Evolutionary conservation across 2,329 filamentous ascomycete genomes (phyloP).

Genomic region (Sporothrix sp.): DNA sequence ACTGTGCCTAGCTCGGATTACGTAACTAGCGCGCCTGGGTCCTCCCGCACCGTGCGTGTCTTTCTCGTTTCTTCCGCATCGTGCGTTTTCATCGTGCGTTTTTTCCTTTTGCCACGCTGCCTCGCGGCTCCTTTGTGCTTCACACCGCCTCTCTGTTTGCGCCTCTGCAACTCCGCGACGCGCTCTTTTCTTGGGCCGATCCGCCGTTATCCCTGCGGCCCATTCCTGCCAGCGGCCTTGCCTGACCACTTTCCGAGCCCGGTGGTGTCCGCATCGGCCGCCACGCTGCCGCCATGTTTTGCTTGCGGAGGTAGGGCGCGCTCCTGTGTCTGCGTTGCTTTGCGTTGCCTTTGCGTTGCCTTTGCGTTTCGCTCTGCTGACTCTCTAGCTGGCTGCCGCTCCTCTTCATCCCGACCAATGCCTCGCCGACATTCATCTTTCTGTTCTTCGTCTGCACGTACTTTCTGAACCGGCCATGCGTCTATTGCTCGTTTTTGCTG

Average conservation of each 20-base stretch:
- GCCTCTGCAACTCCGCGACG: no score
- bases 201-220: no score
- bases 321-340: neutral
- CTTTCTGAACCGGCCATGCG: slow-evolving; percentile 90
- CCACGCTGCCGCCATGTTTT: slow-evolving; percentile 44
- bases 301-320: slow-evolving; percentile 48
- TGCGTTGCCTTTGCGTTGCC: neutral
- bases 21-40: neutral
- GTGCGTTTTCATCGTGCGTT: no score
- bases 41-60: neutral
- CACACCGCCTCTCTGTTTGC: no score
- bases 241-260: no score
- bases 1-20: slow-evolving; percentile 2
- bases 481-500: slow-evolving; percentile 95
- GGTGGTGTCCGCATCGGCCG: no score
- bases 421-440: slow-evolving; percentile 75
- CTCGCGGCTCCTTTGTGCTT: no score
- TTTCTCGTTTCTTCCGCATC: no score
- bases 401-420: slow-evolving; percentile 80
- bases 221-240: no score
- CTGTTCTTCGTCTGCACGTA: slow-evolving; percentile 89
- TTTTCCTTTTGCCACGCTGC: no score
- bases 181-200: no score
- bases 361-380: neutral
- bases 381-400: slow-evolving; percentile 66